Evolutionary conservation across 2,329 filamentous ascomycete species (phyloP), one percentile per base, ranked within the genome.

Genomic region (Lachnellula arida): DNA sequence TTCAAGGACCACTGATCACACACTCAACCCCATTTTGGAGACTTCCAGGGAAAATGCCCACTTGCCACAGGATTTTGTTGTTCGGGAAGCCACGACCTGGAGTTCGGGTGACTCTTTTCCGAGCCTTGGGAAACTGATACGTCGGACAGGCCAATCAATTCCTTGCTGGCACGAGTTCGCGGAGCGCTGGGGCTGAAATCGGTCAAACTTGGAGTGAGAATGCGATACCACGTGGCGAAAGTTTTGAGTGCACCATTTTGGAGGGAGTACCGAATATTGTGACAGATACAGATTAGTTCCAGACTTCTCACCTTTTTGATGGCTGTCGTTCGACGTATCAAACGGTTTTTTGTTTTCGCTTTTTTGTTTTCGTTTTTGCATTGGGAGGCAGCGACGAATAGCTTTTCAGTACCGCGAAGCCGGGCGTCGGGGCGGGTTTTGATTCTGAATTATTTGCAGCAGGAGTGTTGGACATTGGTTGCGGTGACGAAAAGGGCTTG

Each of bases 401-500:
- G 34, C 12, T 51, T 34, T 46, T n/a, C 5, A 47, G 42, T 43
- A 37, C 35, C 23, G 47, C 37, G 28, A 19, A 49, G 25, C 32
- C 46, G 35, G 52, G 52, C 52, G 52, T 54, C 37, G 22, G 44
- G 37, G 46, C 37, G 52, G 39, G 28, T 44, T 49, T 54, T 54
- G 52, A 37, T 54, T 35, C 43, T 37, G 46, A 23, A 48, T 19
- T 35, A 23, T 32, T 23, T 44, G 42, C n/a, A 44, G 42, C 5
- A 9, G n/a, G 22, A 25, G 42, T 46, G 44, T 32, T 23, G 44
- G 44, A 32, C 15, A 32, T 32, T 35, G 49, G 35, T 44, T 34
- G 22, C 54, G 54, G 54, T 53, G 54, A 57, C 50, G 47, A 50
- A 46, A 44, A 43, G 15, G 54, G 54, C 32, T n/a, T 22, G 22